Percentiles rank a stretch among this genome's conserved stretches.
These are phyloP conservation scores for Fraxinus platypoda DNA, from an alignment of 305 asterid genomes.

Conservation along the genomic window DNA sequence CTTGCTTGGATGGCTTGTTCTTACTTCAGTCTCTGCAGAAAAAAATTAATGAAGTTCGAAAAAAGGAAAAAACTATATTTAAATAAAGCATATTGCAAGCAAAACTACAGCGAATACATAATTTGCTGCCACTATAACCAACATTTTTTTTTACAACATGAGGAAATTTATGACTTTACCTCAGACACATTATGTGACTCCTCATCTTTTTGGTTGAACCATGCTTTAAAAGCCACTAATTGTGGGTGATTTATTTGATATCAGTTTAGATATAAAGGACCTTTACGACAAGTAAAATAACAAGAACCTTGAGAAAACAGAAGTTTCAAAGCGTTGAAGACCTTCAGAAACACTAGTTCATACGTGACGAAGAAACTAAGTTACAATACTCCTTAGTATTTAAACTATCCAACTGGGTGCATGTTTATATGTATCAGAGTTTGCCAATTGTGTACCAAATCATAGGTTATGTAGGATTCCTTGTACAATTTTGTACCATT, in stretches of 20 bases:
- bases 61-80: not conserved
- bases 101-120: not conserved
- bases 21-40: not conserved
- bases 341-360: not conserved
- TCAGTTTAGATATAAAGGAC: not conserved
- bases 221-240: not conserved
- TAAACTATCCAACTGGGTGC: not conserved
- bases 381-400: not conserved
- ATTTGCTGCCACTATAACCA: not conserved
- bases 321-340: not conserved
- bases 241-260: not conserved
- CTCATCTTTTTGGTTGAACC: not conserved
- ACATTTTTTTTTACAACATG: not conserved
- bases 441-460: not conserved
- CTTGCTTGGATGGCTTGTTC: not conserved
- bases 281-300: not conserved
- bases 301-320: not conserved
- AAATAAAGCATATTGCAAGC: not conserved
- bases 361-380: not conserved
- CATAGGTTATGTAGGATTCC: not conserved
- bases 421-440: not conserved
- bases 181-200: not conserved
- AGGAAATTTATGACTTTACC: not conserved
- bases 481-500: not conserved
- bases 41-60: not conserved